Evolutionary conservation across 2,329 filamentous ascomycete species (phyloP), one percentile per base, ranked within the genome.

Genomic region (Myriosclerotinia duriaeana): DNA sequence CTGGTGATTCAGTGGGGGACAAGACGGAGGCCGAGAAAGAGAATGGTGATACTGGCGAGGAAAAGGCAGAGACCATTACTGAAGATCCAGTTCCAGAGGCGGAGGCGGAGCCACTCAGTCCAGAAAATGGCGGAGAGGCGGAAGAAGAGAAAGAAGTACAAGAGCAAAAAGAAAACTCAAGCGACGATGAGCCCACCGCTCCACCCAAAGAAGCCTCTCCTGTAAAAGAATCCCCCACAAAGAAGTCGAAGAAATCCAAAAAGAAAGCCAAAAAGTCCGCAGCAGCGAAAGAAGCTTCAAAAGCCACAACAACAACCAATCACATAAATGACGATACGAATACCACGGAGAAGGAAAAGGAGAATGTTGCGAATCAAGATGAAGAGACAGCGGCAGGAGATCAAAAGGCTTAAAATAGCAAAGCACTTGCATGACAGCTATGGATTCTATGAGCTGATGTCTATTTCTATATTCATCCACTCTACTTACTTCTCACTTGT

Each of bases 361-460:
- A 30, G 30, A 52, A 52, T 1, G 5, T 30, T 50, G 50, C 20
- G 56, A 44, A 50, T 60, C 56, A 60, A 50, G 42, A 38, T 26
- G 30, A n/a, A 38, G 44, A 50, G 56, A 50, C 5, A 26, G 56
- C 7, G 14, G 56, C 22, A 7, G 48, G 8, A 60, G 34, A 38
- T 38, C 30, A 60, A 60, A 60, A 38, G 44, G 20, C 30, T 50
- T 50, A 20, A 60, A 48, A n/a, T 48, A n/a, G 44, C 20, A 48
- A 4, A 48, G 44, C 44, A 9, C 44, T 15, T 9, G 14, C 30
- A 60, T 50, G 56, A 60, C 34, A 44, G 56, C 48, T 60, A 36
- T 22, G 44, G 56, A 60, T 38, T 60, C 56, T 22, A 60, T 60
- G 56, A 60, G 44, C 56, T 60, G 22, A 60, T 60, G 56, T 60